Evolutionary conservation across 805 yeast genomes (phyloP), one percentile per base, ranked within the genome.

Genomic region (Lipomyces mesembrius): DNA sequence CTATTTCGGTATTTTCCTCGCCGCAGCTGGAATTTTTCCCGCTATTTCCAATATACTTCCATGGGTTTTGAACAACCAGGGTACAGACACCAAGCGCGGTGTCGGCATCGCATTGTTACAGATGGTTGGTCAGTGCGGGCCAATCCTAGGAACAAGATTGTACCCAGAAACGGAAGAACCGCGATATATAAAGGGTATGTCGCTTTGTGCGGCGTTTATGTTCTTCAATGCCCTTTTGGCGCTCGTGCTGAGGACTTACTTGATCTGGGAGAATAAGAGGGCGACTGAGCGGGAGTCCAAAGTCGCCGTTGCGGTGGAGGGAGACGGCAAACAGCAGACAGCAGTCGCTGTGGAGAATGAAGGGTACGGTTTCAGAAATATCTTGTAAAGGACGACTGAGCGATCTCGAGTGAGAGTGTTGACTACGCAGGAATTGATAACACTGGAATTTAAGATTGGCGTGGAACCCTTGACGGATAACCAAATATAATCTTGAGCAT

Each of bases 51-150:
- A 51, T 25, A 51, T 51, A 22, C 55, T 51, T 51, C 55, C 55
- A 0, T 51, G 55, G 55, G 55, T 51, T 17, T n/a, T 51, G 27
- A 51, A 51, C 55, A 51, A 51, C 29, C 55, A 51, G 29, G 55
- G 55, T 51, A 51, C 55, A 4, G 55, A 51, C 55, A 51, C 55
- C 55, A 51, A 51, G 55, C 55, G 55, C 2, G 55, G 55, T 51
- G 55, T 51, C 29, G 55, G 55, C 29, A 51, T 51, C 27, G 55
- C 55, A 4, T 2, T 51, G 29, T 4, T 51, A 22, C 55, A 51
- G 27, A 51, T 51, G 55, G 17, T 51, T 22, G 55, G 55, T 1
- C 55, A 51, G 17, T 51, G 55, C 55, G 55, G 55, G 17, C 55
- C 55, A 9, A 20, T 51, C 29, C 55, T 51, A 12, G 55, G 55